phyloP scores from a whole-genome alignment of 768 basidiomycete genomes.

The Mycena sanguinolenta region DNA sequence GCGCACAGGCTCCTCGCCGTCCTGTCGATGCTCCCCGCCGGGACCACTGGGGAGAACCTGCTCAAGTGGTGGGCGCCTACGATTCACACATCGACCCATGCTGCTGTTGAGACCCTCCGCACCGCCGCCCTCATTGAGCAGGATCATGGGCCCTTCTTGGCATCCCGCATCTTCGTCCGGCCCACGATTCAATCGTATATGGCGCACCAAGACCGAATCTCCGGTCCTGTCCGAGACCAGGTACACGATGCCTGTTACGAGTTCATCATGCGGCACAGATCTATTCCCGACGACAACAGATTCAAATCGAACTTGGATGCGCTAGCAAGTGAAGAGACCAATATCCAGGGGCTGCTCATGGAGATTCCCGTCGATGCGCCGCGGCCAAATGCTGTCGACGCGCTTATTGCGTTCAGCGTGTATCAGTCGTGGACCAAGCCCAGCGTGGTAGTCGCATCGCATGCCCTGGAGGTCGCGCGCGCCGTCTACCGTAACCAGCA shows the following conservation, averaged over 20 bases:
- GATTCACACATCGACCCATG: neutral
- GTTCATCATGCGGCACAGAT: constrained; percentile 31
- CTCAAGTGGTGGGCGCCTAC: constrained; percentile 18
- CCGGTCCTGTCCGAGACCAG: neutral
- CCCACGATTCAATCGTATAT: constrained; percentile 41
- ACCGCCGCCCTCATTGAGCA: constrained; percentile 20
- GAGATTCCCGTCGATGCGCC: constrained; percentile 7
- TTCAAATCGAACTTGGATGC: constrained; percentile 5
- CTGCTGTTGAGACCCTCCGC: constrained; percentile 16
- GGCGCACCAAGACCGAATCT: constrained; percentile 26
- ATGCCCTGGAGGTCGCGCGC: constrained; percentile 21
- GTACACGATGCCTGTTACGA: constrained; percentile 33
- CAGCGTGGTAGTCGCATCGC: constrained; percentile 10
- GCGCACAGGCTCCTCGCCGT: constrained; percentile 39
- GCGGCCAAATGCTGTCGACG: constrained; percentile 28
- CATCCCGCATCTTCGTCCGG: constrained; percentile 31
- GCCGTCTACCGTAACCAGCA: neutral
- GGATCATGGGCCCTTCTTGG: neutral
- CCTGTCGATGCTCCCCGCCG: constrained; percentile 44
- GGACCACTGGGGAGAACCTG: constrained; percentile 34
- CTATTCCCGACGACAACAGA: constrained; percentile 7
- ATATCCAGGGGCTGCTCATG: constrained; percentile 31
- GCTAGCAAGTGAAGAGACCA: neutral
- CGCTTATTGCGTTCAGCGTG: constrained; percentile 33
- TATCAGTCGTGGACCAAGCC: constrained; percentile 38